These are phyloP conservation scores for Sclerospora graminicola DNA, from an alignment of 352 stramenopile genomes.

Conservation along the genomic window DNA sequence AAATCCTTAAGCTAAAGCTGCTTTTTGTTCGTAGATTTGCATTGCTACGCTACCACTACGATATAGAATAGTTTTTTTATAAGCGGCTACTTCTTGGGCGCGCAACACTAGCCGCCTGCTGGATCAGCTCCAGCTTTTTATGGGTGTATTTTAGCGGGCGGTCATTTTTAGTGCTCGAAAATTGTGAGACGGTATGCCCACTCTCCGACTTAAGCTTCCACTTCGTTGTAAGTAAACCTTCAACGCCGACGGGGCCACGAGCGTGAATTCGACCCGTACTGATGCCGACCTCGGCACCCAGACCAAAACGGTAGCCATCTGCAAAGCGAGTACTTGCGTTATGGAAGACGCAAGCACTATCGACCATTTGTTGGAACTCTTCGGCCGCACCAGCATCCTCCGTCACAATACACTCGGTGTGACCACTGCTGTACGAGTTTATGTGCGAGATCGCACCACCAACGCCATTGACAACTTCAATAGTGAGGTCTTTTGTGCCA, in stretches of 20 bases:
- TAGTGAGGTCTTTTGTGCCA: slow-evolving; percentile 87
- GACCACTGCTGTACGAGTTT: slow-evolving; percentile 91
- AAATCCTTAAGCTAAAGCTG: neutral
- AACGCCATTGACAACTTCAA: slow-evolving; percentile 88
- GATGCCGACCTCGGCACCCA: slow-evolving; percentile 97
- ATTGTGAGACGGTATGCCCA: slow-evolving; percentile 76
- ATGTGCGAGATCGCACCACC: slow-evolving; percentile 93
- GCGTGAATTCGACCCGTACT: slow-evolving; percentile 96
- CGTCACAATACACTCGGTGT: slow-evolving; percentile 97
- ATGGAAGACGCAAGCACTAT: slow-evolving; percentile 97
- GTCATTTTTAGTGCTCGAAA: slow-evolving; percentile 25
- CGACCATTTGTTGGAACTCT: slow-evolving; percentile 76
- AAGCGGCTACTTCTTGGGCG: slow-evolving; percentile 60
- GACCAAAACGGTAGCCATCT: slow-evolving; percentile 95
- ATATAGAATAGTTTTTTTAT: slow-evolving; percentile 21
- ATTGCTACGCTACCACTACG: slow-evolving; percentile 2
- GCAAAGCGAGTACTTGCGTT: slow-evolving; percentile 94
- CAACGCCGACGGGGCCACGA: slow-evolving; percentile 92
- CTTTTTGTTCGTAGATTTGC: neutral
- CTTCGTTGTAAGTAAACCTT: slow-evolving; percentile 96
- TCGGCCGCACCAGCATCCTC: slow-evolving; percentile 74
- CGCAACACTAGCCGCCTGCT: slow-evolving; percentile 45
- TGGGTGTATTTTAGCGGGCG: slow-evolving; percentile 65
- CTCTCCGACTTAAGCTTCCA: slow-evolving; percentile 89
- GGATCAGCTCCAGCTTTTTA: slow-evolving; percentile 63